phyloP scores from a whole-genome alignment of 768 basidiomycete genomes.

The Boletus tylopilopsis region DNA sequence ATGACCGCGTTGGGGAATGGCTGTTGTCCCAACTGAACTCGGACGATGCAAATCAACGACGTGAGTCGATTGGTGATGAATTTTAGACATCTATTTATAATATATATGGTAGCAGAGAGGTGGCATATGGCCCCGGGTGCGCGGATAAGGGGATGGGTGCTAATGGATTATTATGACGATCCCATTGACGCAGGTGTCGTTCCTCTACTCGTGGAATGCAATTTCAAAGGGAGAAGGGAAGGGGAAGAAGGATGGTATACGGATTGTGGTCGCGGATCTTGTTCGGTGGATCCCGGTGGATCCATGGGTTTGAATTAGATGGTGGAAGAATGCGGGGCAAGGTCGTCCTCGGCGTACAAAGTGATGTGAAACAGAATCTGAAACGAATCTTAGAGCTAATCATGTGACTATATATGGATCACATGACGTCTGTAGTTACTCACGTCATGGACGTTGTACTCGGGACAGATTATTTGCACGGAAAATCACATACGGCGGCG shows the following conservation, averaged over 20 bases:
- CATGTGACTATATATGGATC: neutral
- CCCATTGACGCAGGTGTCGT: constrained; percentile 51
- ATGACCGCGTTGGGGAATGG: constrained; percentile 71
- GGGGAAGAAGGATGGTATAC: constrained; percentile 43
- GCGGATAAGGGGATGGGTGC: constrained; percentile 66
- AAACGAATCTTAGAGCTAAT: neutral
- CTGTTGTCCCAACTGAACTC: constrained; percentile 49
- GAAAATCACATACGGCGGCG: neutral
- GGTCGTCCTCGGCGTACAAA: too few relatives aligned
- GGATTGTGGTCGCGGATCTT: neutral
- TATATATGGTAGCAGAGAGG: neutral
- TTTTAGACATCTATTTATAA: neutral
- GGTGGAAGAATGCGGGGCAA: neutral
- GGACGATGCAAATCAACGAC: neutral
- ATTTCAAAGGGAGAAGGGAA: constrained; percentile 51
- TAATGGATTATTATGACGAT: constrained; percentile 71
- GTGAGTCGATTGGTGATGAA: neutral
- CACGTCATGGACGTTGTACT: neutral
- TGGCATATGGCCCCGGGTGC: constrained; percentile 19
- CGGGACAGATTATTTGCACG: neutral
- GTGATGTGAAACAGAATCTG: neutral
- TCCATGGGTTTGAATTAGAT: neutral
- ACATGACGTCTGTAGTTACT: too few relatives aligned
- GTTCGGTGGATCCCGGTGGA: neutral
- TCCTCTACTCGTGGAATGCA: constrained; percentile 73